These are phyloP conservation scores for Chalciporus pseudorubinellus DNA, from an alignment of 768 basidiomycete species.

Conservation along the genomic window DNA sequence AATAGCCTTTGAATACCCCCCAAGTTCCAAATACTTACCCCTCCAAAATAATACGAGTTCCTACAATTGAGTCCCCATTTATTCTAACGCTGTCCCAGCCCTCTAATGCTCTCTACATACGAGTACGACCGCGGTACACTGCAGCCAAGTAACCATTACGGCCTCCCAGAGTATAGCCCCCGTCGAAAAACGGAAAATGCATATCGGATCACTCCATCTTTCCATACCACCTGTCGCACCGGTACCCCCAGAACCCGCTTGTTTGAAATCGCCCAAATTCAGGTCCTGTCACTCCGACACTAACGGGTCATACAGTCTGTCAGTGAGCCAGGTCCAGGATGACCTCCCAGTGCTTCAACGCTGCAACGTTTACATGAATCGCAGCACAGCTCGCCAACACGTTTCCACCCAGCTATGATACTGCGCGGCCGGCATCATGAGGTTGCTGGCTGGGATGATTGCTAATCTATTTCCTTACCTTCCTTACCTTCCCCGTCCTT, in stretches of 20 bases:
- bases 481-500: neutral
- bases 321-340: too few relatives aligned
- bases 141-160: neutral
- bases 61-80: too few relatives aligned
- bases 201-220: constrained; percentile 1
- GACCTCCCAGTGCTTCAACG: too few relatives aligned
- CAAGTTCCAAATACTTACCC: neutral
- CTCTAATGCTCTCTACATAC: too few relatives aligned
- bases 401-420: constrained; percentile 16
- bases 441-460: constrained; percentile 3
- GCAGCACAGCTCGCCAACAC: constrained; percentile 19
- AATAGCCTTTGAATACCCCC: constrained; percentile 11
- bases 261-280: neutral
- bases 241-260: neutral
- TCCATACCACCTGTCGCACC: neutral
- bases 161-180: constrained; percentile 4
- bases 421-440: constrained; percentile 19
- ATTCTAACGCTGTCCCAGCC: neutral
- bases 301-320: too few relatives aligned
- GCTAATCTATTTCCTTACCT: constrained; percentile 2
- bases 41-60: constrained; percentile 6
- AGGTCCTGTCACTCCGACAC: neutral
- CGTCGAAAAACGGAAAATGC: neutral
- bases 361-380: constrained; percentile 12
- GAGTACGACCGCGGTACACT: neutral